Evolutionary conservation across 345 rosid species (phyloP).

Genomic region (Hibiscus trionum): DNA sequence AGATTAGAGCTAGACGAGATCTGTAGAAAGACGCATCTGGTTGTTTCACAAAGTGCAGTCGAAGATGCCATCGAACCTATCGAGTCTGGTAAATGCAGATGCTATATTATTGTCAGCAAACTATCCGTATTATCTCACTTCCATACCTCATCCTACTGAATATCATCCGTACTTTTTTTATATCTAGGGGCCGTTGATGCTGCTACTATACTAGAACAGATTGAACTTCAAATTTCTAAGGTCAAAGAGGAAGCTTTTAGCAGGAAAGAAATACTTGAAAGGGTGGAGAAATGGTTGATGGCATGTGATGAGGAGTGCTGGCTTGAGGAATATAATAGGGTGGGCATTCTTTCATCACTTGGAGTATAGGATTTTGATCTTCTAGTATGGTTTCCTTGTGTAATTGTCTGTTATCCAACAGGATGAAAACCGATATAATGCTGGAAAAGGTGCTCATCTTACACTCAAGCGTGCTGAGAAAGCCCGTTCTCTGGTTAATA

Average conservation of each 20-base stretch:
- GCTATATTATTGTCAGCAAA: background rate
- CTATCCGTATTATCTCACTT: background rate
- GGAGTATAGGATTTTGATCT: background rate
- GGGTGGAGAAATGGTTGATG: slow-evolving; percentile 86
- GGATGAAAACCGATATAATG: slow-evolving; percentile 95
- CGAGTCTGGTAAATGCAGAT: slow-evolving; percentile 53
- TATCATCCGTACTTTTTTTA: background rate
- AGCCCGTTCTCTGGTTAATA: slow-evolving; percentile 86
- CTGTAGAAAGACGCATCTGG: slow-evolving; percentile 82
- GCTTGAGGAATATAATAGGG: slow-evolving; percentile 99
- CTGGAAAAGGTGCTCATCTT: slow-evolving; percentile 98
- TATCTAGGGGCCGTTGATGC: slow-evolving; percentile 61
- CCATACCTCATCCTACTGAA: background rate
- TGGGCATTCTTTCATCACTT: slow-evolving; percentile 21
- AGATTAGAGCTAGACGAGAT: slow-evolving; percentile 78
- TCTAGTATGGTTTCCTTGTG: slow-evolving; percentile 5
- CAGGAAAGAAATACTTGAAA: slow-evolving; percentile 87
- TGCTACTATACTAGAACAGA: slow-evolving; percentile 57
- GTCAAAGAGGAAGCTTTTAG: slow-evolving; percentile 87
- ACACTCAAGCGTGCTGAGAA: slow-evolving; percentile 95
- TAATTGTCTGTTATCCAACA: slow-evolving; percentile 25
- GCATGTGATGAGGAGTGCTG: slow-evolving; percentile 97
- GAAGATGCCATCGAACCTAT: slow-evolving; percentile 69
- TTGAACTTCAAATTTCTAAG: slow-evolving; percentile 75
- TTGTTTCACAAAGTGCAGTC: slow-evolving; percentile 48